Conservation (phyloP, 257 asterid species). For the Petrea volubilis region DNA sequence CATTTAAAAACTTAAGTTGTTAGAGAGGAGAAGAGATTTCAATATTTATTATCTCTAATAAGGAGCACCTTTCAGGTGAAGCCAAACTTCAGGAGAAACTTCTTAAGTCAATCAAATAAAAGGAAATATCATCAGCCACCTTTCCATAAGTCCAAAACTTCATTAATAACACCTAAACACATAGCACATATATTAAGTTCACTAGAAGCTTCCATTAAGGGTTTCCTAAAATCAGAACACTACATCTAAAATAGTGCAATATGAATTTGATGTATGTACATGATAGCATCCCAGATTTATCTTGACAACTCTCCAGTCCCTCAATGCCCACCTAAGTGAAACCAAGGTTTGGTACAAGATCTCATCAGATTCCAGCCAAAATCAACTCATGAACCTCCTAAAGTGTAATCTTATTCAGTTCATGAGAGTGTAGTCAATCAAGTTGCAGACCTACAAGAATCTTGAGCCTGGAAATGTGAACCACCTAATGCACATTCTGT, state of each 20-base stretch:
- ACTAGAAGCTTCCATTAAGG: neutral
- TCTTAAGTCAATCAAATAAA: neutral
- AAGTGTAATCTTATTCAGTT: neutral
- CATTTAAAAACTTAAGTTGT: too few relatives aligned
- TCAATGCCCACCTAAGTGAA: constrained; percentile 9
- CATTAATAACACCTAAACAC: neutral
- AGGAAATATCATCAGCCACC: neutral
- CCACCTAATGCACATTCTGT: constrained; percentile 19
- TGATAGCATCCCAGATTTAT: constrained; percentile 5
- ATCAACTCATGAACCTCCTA: constrained; percentile 15
- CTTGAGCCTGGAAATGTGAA: constrained; percentile 12
- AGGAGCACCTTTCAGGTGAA: neutral
- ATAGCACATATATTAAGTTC: neutral
- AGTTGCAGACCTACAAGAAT: constrained; percentile 3
- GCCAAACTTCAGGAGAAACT: neutral
- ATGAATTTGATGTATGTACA: neutral
- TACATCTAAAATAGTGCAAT: neutral
- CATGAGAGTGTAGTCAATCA: constrained; percentile 14
- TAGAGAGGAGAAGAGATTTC: too few relatives aligned
- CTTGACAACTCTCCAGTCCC: neutral
- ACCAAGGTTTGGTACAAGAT: constrained; percentile 20
- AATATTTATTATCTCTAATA: too few relatives aligned
- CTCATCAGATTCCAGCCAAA: constrained; percentile 21
- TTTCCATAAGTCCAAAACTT: neutral
- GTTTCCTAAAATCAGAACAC: constrained; percentile 1